These are phyloP conservation scores for Apophysomyces trapeziformis DNA, from an alignment of 371 early-diverging fungal genomes.

Conservation along the genomic window DNA sequence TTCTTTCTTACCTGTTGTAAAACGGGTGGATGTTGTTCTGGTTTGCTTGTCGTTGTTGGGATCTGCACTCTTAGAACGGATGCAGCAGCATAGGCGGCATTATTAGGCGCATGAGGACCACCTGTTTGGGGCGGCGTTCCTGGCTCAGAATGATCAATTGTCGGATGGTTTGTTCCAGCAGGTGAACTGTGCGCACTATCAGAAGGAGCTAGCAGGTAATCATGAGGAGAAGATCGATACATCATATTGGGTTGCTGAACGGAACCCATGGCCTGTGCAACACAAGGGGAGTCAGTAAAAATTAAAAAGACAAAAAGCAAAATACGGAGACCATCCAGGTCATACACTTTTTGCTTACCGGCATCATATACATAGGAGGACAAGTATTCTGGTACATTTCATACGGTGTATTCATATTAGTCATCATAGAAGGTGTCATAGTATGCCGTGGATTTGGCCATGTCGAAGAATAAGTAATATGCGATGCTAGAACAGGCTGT, in stretches of 20 bases:
- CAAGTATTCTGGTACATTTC: conserved; percentile 7
- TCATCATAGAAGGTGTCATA: neutral
- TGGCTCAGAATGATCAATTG: neutral
- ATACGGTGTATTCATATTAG: neutral
- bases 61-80: conserved; percentile 2
- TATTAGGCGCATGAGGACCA: neutral
- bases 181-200: conserved; percentile 1
- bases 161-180: neutral
- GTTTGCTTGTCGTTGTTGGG: neutral
- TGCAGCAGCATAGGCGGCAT: neutral
- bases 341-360: neutral
- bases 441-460: neutral
- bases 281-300: neutral
- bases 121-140: conserved; percentile 1
- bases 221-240: conserved; percentile 1
- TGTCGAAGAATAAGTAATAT: conserved; percentile 1
- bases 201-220: neutral
- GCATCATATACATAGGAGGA: conserved; percentile 7
- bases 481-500: neutral
- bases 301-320: neutral
- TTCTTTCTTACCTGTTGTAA: neutral
- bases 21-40: neutral
- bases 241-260: conserved; percentile 5
- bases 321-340: neutral
- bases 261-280: neutral